phyloP scores from a whole-genome alignment of 2,329 filamentous ascomycete genomes.

The Paecilomyces sp. region DNA sequence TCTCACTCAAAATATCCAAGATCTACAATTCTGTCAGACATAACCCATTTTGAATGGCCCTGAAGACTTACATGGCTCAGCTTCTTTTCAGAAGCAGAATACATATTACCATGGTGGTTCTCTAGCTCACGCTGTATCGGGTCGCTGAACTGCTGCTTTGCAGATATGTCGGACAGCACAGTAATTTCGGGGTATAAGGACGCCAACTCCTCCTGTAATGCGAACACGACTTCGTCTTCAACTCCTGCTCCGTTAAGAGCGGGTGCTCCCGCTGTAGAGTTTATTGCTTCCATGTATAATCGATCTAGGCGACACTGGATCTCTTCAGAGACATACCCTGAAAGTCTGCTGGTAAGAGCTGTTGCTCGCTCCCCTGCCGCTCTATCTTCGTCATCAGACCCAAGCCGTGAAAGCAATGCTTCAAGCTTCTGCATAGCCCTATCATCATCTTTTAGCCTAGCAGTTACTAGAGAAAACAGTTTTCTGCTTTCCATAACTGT shows the following conservation, averaged over 20 bases:
- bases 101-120: conserved; percentile 21
- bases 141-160: conserved; percentile 34
- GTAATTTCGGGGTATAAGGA: conserved; percentile 34
- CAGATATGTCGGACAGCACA: conserved; percentile 34
- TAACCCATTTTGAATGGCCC: neutral
- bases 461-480: conserved; percentile 24
- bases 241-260: neutral
- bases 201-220: conserved; percentile 29
- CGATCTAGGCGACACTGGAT: conserved; percentile 33
- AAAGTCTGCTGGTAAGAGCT: conserved; percentile 21
- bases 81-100: conserved; percentile 22
- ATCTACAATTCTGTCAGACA: conserved; percentile 19
- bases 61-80: conserved; percentile 23
- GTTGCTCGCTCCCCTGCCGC: conserved; percentile 19
- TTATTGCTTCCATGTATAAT: conserved; percentile 27
- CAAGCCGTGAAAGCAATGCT: conserved; percentile 18
- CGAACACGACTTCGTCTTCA: conserved; percentile 13
- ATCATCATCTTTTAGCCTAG: conserved; percentile 31
- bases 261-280: neutral
- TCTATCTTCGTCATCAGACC: conserved; percentile 21
- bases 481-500: conserved; percentile 23
- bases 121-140: conserved; percentile 30
- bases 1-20: conserved; percentile 23
- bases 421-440: conserved; percentile 23
- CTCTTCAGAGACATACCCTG: conserved; percentile 27